These are phyloP conservation scores for Mycena haematopus DNA, from an alignment of 768 basidiomycete species.

Conservation along the genomic window DNA sequence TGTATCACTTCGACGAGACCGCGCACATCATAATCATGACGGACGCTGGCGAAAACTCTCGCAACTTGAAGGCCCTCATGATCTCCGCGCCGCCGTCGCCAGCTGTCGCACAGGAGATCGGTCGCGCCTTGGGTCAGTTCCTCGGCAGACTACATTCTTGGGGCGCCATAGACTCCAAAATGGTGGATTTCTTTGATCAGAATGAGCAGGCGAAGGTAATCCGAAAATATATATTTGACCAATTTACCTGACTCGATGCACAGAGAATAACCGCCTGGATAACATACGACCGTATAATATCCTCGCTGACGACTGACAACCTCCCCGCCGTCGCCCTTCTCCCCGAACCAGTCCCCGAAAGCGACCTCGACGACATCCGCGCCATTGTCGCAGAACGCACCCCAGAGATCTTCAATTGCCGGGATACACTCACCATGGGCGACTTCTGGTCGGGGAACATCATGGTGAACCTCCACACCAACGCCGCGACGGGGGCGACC, in stretches of 20 bases:
- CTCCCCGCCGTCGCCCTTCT: slow-evolving; percentile 45
- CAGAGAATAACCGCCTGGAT: slow-evolving; percentile 36
- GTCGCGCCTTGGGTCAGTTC: slow-evolving; percentile 59
- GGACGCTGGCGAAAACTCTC: slow-evolving; percentile 44
- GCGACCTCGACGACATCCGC: slow-evolving; percentile 41
- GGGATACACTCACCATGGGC: slow-evolving; percentile 48
- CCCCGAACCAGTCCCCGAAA: slow-evolving; percentile 41
- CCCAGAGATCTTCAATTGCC: slow-evolving; percentile 33
- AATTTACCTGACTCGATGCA: neutral
- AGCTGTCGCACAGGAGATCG: slow-evolving; percentile 50
- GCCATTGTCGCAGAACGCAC: slow-evolving; percentile 36
- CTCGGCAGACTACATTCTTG: slow-evolving; percentile 57
- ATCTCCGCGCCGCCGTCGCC: slow-evolving; percentile 39
- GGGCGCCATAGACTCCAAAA: slow-evolving; percentile 39
- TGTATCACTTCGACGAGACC: slow-evolving; percentile 49
- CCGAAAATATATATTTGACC: no score
- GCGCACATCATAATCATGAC: slow-evolving; percentile 55
- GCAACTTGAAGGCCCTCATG: slow-evolving; percentile 46
- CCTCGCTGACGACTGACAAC: slow-evolving; percentile 39
- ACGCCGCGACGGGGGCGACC: slow-evolving; percentile 26
- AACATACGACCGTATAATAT: slow-evolving; percentile 53
- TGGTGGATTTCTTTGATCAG: slow-evolving; percentile 44
- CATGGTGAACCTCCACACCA: slow-evolving; percentile 46
- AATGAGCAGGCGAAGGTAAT: slow-evolving; percentile 44
- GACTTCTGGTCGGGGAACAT: slow-evolving; percentile 82